Evolutionary conservation across 1,284 basidiomycete species (phyloP), one percentile per base, ranked within the genome.

Genomic region (Cronartium quercuum): DNA sequence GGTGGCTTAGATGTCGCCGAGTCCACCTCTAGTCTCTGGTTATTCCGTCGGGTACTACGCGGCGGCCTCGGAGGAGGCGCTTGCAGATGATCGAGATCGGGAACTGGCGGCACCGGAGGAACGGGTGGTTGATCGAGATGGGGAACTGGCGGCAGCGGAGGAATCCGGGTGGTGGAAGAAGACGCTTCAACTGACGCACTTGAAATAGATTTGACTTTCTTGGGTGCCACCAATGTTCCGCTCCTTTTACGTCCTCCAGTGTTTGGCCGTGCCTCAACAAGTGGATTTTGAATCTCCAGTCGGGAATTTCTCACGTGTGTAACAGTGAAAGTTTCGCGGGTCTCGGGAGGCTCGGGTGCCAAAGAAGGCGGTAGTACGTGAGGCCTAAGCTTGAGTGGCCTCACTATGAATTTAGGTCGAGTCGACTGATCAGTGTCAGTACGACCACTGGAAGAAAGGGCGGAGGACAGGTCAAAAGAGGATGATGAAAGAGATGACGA

Each of bases 11-110:
- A 21, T 55, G 29, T 55, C 29, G 51, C 29, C 29, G n/a, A 18
- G 29, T 18, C 29, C n/a, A 21, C 29, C 12, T 18, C n/a, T 21
- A 55, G 51, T 21, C n/a, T 21, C 29, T 69, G 58, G n/a, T 35
- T 61, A 44, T 34, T 34, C 24, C 68, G 68, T 4, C 68, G 68
- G 60, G 18, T 37, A 24, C 68, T 71, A 38, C 68, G 37, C 13
- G 68, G 68, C 18, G 68, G 68, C 38, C 68, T 40, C n/a, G 61
- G 58, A n/a, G 68, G 68, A 35, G 68, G 68, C 29, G 37, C 37
- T 34, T 55, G 51, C 12, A 55, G 51, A 55, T 55, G 51, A 55
- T 55, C 51, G 29, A 55, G 51, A 55, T n/a, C 29, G 15, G 51
- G 51, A 55, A 55, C 51, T 21, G 51, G 51, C 6, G 51, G 51